These are phyloP conservation scores for Cladophialophora yegresii DNA, from an alignment of 2,329 filamentous ascomycete genomes.

Conservation along the genomic window DNA sequence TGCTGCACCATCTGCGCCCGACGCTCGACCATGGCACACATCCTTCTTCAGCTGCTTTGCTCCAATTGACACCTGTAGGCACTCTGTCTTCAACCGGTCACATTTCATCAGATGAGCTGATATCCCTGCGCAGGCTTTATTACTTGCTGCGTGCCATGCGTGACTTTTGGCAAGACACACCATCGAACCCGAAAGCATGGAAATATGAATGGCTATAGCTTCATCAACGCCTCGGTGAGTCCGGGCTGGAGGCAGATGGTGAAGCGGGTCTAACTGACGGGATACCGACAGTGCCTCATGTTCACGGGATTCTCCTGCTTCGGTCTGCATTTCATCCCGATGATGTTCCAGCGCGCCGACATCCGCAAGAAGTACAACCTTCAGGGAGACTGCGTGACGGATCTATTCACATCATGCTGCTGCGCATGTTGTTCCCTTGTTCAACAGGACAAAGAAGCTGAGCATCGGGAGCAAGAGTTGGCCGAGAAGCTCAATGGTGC, in stretches of 20 bases:
- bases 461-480: constrained; percentile 28
- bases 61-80: constrained; percentile 39
- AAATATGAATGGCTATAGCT: constrained; percentile 36
- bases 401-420: constrained; percentile 57
- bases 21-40: constrained; percentile 36
- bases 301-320: constrained; percentile 40
- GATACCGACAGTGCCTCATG: constrained; percentile 41
- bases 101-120: neutral
- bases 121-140: constrained; percentile 32
- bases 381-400: constrained; percentile 50
- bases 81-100: neutral
- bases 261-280: neutral
- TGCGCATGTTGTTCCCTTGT: constrained; percentile 60
- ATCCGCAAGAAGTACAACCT: constrained; percentile 59
- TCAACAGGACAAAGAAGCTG: constrained; percentile 60
- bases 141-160: constrained; percentile 39
- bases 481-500: constrained; percentile 22
- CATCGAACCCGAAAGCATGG: constrained; percentile 39
- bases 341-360: constrained; percentile 57
- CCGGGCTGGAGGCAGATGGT: neutral
- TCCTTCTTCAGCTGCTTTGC: constrained; percentile 41
- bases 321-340: constrained; percentile 45
- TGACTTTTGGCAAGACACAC: constrained; percentile 39
- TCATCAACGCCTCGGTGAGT: constrained; percentile 37
- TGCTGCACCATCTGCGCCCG: constrained; percentile 18